These are phyloP conservation scores for Saccharomycopsis babjevae DNA, from an alignment of 805 yeast species.

Conservation along the genomic window DNA sequence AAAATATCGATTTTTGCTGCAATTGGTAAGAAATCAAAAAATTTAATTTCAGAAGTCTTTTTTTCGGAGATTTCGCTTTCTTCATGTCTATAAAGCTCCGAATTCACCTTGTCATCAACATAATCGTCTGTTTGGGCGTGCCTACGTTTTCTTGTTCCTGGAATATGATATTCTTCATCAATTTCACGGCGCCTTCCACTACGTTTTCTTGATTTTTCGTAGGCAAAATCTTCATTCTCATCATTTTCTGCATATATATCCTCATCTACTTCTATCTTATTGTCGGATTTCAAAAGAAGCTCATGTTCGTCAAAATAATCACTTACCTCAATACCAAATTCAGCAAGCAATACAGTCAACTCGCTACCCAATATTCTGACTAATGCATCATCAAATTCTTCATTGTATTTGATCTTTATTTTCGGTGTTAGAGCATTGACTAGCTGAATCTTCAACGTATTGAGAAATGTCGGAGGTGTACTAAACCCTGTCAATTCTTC, in stretches of 20 bases:
- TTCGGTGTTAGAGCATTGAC: conserved; percentile 21
- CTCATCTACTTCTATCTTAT: neutral
- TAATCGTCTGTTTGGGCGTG: neutral
- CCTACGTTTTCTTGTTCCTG: neutral
- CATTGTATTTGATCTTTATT: conserved; percentile 22
- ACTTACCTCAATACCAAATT: conserved; percentile 7
- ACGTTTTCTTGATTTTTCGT: neutral
- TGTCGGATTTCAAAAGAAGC: neutral
- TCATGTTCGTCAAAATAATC: conserved; percentile 9
- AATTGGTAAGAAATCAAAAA: conserved; percentile 32
- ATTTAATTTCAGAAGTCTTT: neutral
- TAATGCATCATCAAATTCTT: conserved; percentile 24
- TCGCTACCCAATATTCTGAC: conserved; percentile 11
- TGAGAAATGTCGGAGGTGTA: conserved; percentile 32
- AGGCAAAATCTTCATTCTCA: conserved; percentile 18
- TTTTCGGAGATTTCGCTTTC: neutral
- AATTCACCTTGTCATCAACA: neutral
- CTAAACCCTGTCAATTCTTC: conserved; percentile 43
- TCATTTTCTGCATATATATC: conserved; percentile 1
- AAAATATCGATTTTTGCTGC: conserved; percentile 41
- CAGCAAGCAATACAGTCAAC: conserved; percentile 4
- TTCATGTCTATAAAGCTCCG: neutral
- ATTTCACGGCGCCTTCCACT: conserved; percentile 1
- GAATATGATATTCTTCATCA: conserved; percentile 2
- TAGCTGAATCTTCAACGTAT: conserved; percentile 29